Evolutionary conservation across 495 filamentous ascomycete genomes (phyloP).

Genomic region (Penicillium silybi): DNA sequence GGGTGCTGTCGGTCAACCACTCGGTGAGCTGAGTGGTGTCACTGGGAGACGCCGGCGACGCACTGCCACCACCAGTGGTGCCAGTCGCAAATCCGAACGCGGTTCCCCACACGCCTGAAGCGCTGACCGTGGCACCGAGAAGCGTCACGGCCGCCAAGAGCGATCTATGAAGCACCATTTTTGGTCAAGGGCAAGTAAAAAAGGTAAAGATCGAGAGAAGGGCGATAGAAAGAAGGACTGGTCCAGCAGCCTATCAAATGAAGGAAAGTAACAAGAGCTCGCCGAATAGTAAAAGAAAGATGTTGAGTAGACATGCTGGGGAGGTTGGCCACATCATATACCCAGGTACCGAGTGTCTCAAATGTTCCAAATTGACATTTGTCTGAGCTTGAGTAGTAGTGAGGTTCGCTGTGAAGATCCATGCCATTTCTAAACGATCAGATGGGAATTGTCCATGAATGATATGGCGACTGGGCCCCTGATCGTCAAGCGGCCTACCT

Average conservation of each 20-base stretch:
- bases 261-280: constrained; percentile 8
- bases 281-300: constrained; percentile 13
- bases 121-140: constrained; percentile 17
- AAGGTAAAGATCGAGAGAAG: neutral
- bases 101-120: constrained; percentile 31
- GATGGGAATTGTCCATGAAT: constrained; percentile 7
- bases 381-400: constrained; percentile 14
- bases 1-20: constrained; percentile 34
- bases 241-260: constrained; percentile 10
- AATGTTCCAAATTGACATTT: neutral
- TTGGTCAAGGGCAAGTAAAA: neutral
- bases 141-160: constrained; percentile 19
- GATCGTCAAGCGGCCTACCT: constrained; percentile 6
- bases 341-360: neutral
- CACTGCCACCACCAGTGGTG: constrained; percentile 48
- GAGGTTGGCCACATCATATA: neutral
- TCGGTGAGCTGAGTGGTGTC: constrained; percentile 32
- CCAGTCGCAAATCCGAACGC: constrained; percentile 46
- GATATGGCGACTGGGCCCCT: constrained; percentile 1
- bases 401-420: constrained; percentile 7
- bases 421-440: constrained; percentile 3
- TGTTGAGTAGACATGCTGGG: neutral
- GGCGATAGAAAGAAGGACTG: constrained; percentile 3
- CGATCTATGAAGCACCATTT: constrained; percentile 20
- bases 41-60: constrained; percentile 39